Evolutionary conservation across 2,329 filamentous ascomycete genomes (phyloP), one percentile per base, ranked within the genome.

Genomic region (Botrytis pseudocinerea): DNA sequence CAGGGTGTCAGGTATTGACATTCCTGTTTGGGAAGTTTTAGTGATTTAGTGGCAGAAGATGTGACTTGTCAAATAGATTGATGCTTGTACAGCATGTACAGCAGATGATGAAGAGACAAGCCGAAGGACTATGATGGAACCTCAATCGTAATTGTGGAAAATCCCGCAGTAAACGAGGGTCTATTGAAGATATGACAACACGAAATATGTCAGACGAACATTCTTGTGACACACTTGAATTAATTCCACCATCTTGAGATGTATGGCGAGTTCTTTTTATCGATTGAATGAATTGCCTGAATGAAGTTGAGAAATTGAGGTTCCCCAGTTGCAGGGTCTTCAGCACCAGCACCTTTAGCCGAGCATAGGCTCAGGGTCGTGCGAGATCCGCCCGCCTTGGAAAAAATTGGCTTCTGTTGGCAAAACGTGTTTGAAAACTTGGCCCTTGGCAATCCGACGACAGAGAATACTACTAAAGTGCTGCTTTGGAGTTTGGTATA

Each of bases 401-500:
- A 59, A 57, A 69, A 44, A 25, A 69, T 57, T 44, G 38, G 65
- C 65, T 69, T 69, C 54, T n/a, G 40, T 69, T 57, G 48, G 65
- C 48, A 69, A 32, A 69, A 69, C 38, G 35, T 57, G 65, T 22
- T 42, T 57, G 48, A 18, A 46, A 57, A 57, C 65, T 68, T 57
- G 35, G 65, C 65, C 25, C 46, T 68, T 68, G 65, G 65, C 35
- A 42, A 57, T 57, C 4, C 28, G n/a, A 54, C 10, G 28, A 28
- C 16, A 40, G n/a, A 28, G 2, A 54, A 28, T 4, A 22, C 2
- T 7, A 28, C 18, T 25, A 38, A 54, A 14, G 10, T 32, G 4
- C 4, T 32, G 4, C 9, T 61, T 63, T 32, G n/a, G 12, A 46
- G 16, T 32, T 46, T 64, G 22, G 6, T n/a, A 18, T n/a, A 14